These are phyloP conservation scores for Styphnolobium japonicum DNA, from an alignment of 306 rosid genomes.

Conservation along the genomic window DNA sequence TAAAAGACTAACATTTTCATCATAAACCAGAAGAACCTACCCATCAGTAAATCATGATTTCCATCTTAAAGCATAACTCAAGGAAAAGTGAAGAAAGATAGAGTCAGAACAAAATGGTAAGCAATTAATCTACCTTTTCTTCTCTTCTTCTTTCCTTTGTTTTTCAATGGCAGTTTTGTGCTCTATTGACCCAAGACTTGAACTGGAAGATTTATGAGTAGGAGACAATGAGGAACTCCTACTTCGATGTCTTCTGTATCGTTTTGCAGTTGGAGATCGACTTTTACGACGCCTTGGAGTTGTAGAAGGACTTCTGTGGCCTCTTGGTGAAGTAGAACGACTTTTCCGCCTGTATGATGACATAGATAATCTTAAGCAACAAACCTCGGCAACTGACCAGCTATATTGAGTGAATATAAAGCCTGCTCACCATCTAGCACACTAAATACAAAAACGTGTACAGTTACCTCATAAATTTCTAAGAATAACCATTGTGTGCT, in stretches of 20 bases:
- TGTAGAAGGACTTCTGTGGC: constrained; percentile 48
- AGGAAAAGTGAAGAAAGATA: constrained; percentile 10
- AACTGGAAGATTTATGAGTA: constrained; percentile 62
- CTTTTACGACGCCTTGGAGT: constrained; percentile 63
- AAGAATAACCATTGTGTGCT: constrained; percentile 89
- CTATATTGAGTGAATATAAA: constrained; percentile 31
- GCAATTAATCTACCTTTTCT: constrained; percentile 76
- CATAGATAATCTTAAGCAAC: constrained; percentile 44
- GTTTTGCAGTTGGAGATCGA: constrained; percentile 65
- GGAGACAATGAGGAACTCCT: constrained; percentile 83
- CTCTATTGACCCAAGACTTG: constrained; percentile 77
- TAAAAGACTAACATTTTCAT: constrained; percentile 9
- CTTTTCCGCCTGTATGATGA: constrained; percentile 77
- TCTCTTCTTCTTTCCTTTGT: constrained; percentile 84
- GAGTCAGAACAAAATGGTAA: constrained; percentile 13
- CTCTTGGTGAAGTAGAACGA: constrained; percentile 62
- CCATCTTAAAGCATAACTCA: constrained; percentile 9
- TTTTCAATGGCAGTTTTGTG: constrained; percentile 71
- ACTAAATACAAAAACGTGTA: constrained; percentile 53
- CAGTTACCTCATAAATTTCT: constrained; percentile 97
- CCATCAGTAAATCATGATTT: neutral
- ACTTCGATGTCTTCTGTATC: constrained; percentile 66
- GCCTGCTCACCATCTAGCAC: constrained; percentile 63
- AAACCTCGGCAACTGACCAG: constrained; percentile 9
- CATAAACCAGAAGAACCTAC: constrained; percentile 18